phyloP scores from a whole-genome alignment of 805 yeast genomes.

The Candida loeiensis region DNA sequence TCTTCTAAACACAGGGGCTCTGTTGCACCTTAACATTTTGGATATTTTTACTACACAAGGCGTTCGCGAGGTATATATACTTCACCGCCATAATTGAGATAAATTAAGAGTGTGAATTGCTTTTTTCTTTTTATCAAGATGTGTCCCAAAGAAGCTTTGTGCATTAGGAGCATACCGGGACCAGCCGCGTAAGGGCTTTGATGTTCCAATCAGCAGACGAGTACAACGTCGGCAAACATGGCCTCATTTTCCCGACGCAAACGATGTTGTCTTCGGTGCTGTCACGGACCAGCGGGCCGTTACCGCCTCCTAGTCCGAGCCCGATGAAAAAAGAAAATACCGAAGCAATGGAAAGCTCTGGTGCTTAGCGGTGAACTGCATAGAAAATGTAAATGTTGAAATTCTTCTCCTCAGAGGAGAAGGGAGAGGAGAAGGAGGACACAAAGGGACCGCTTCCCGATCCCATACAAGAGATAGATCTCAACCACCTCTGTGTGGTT shows the following conservation, averaged over 20 bases:
- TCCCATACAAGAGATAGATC: too few species aligned
- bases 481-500: too few species aligned
- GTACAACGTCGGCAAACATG: too few species aligned
- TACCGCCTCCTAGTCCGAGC: constrained; percentile 1
- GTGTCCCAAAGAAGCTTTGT: neutral
- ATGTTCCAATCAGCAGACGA: too few species aligned
- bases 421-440: neutral
- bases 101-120: too few species aligned
- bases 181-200: constrained; percentile 7
- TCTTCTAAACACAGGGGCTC: constrained; percentile 5
- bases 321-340: neutral
- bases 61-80: neutral
- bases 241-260: too few species aligned
- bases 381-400: neutral
- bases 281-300: constrained; percentile 5
- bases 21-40: constrained; percentile 7
- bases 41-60: neutral
- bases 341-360: too few species aligned
- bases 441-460: too few species aligned
- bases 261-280: neutral
- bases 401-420: too few species aligned
- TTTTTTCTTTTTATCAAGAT: constrained; percentile 4
- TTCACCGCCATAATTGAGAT: neutral
- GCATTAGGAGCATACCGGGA: constrained; percentile 4
- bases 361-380: neutral